Evolutionary conservation across 2,329 filamentous ascomycete genomes (phyloP), one percentile per base, ranked within the genome.

Genomic region (Decorospora gaudefroyi): DNA sequence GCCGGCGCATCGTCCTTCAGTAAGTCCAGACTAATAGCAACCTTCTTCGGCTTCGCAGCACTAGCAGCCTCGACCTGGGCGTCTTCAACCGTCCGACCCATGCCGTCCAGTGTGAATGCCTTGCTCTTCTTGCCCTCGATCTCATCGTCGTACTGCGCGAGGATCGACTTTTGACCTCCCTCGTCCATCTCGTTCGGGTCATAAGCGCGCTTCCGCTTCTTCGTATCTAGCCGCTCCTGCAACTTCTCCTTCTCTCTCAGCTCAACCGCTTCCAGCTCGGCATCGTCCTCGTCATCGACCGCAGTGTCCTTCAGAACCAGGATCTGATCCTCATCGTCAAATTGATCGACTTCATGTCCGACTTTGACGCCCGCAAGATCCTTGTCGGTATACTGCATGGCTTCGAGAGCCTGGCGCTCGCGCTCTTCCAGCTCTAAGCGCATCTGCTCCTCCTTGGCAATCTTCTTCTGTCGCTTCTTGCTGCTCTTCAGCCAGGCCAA

Each of bases 81-180:
- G 56, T 88, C 85, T 10, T 81, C 79, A 16, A 69, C 57, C 1
- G 78, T 85, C 22, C 82, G 85, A 2, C 90, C 91, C 49, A 84
- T 80, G 2, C 84, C 85, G 68, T 95, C 89, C 11, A 99, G 76
- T 0, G 88, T 96, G 61, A 99, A 99, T 16, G 81, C 81, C 67
- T 95, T 96, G 42, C 80, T 76, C 74, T 95, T 93, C 72, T 95
- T 96, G 42, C 90, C 90, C 23, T 87, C 82, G 39, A 96, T 95
- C 64, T 96, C 92, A 53, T 97, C 93, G 60, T 97, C 93, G 64
- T 99, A 99, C 59, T 99, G 92, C 10, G 88, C 83, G 28, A 99
- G 74, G 16, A 99, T 84, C 4, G 80, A 80, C 12, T 79, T 79
- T 45, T 85, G 76, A 9, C 81, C 85, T 18, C 84, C 79, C 30